phyloP scores from a whole-genome alignment of 805 yeast genomes.

The Yarrowia sp. region DNA sequence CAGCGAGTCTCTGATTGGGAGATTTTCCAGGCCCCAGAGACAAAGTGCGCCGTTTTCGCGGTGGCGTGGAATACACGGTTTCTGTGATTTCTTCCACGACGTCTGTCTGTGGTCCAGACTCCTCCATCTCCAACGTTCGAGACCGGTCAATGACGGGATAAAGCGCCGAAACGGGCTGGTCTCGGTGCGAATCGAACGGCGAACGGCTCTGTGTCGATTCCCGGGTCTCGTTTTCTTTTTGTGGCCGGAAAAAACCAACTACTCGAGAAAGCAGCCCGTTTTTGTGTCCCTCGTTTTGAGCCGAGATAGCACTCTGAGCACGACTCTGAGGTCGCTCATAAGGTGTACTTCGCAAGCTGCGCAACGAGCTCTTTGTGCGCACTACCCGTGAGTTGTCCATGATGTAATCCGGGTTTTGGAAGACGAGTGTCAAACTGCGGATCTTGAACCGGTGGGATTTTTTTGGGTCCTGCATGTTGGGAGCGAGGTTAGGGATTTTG shows the following conservation, averaged over 20 bases:
- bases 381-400: slow-evolving; percentile 2
- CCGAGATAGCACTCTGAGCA: not conserved
- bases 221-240: not conserved
- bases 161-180: not conserved
- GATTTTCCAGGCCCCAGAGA: slow-evolving; percentile 30
- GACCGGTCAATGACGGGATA: slow-evolving; percentile 10
- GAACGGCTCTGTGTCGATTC: not conserved
- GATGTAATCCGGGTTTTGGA: too few species aligned
- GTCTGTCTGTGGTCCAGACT: not conserved
- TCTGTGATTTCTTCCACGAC: not conserved
- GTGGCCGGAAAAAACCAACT: not conserved
- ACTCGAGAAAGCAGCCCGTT: not conserved
- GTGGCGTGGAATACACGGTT: not conserved
- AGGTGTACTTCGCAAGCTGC: not conserved
- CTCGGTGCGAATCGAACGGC: not conserved
- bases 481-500: not conserved
- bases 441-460: too few species aligned
- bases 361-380: not conserved
- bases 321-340: not conserved
- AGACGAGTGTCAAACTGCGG: too few species aligned
- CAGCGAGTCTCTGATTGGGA: slow-evolving; percentile 62
- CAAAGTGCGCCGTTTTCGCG: not conserved
- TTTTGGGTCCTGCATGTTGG: not conserved
- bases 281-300: not conserved
- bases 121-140: not conserved